Conservation (phyloP, 1,139 yeast species). For the Pichia sp. region DNA sequence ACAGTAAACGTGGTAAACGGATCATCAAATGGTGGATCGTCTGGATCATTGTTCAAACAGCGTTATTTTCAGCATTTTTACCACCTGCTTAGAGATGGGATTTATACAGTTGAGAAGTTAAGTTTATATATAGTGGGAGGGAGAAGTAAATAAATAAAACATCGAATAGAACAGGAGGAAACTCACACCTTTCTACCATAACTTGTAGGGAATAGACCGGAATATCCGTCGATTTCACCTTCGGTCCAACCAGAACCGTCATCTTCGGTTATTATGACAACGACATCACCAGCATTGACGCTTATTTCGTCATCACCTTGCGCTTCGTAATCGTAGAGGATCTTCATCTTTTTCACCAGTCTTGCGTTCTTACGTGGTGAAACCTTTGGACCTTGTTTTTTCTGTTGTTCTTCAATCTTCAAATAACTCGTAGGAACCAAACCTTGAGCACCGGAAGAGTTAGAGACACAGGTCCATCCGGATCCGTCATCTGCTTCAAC, state of each 20-base stretch:
- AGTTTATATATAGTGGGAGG: no score
- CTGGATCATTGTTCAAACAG: constrained; percentile 61
- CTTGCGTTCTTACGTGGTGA: constrained; percentile 83
- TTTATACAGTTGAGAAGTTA: background rate
- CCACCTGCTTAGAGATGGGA: constrained; percentile 75
- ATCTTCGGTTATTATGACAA: constrained; percentile 62
- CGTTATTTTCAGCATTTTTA: constrained; percentile 61
- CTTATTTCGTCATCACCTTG: constrained; percentile 82
- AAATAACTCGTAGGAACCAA: constrained; percentile 86
- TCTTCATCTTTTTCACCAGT: constrained; percentile 62
- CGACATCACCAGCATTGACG: constrained; percentile 69
- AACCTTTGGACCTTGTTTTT: constrained; percentile 61
- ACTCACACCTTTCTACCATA: constrained; percentile 42
- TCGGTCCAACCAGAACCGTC: constrained; percentile 97
- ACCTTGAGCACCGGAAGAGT: constrained; percentile 52
- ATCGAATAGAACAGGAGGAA: no score
- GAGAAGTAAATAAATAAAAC: no score
- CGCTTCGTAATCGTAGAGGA: constrained; percentile 76
- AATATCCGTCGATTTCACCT: constrained; percentile 73
- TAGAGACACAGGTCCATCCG: constrained; percentile 79
- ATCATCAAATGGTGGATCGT: constrained; percentile 44
- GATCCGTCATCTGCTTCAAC: constrained; percentile 79
- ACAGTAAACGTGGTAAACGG: constrained; percentile 25
- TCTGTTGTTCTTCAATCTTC: constrained; percentile 40
- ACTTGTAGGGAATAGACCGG: constrained; percentile 82